These are phyloP conservation scores for Gaeumannomyces sp. DNA, from an alignment of 2,329 filamentous ascomycete genomes.

Conservation along the genomic window DNA sequence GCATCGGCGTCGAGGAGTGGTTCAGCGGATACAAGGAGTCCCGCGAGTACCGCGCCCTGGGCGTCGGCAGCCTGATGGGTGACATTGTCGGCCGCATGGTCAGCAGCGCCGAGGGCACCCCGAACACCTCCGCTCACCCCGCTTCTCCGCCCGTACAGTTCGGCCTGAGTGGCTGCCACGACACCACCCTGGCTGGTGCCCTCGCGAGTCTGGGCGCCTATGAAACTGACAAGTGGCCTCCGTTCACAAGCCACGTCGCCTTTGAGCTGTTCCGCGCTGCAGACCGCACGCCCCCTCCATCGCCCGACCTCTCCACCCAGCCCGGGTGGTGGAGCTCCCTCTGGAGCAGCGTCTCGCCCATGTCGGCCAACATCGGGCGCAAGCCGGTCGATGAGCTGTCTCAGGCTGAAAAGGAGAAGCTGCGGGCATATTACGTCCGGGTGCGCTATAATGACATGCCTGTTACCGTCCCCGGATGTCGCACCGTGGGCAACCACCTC, in stretches of 20 bases:
- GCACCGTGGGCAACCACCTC: conserved; percentile 69
- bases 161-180: conserved; percentile 79
- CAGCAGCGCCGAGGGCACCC: conserved; percentile 51
- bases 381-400: conserved; percentile 51
- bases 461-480: conserved; percentile 78
- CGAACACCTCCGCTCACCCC: conserved; percentile 25
- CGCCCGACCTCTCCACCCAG: neutral
- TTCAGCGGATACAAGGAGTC: conserved; percentile 81
- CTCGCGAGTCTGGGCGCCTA: conserved; percentile 76
- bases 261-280: conserved; percentile 69
- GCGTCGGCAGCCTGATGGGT: conserved; percentile 78
- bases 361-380: conserved; percentile 49
- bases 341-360: neutral
- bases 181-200: conserved; percentile 81
- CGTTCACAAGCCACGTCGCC: conserved; percentile 87
- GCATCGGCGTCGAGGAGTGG: conserved; percentile 87
- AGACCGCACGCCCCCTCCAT: neutral
- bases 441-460: conserved; percentile 85
- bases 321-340: conserved; percentile 2
- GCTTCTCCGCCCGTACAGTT: conserved; percentile 54
- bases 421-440: conserved; percentile 79
- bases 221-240: conserved; percentile 71
- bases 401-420: conserved; percentile 47
- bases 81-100: conserved; percentile 77
- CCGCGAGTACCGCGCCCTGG: conserved; percentile 78